A percentile compares a stretch with the other conserved stretches of the same genome.
Evolutionary conservation across 306 rosid genomes (phyloP).

Genomic region (Cucurbita moschata): DNA sequence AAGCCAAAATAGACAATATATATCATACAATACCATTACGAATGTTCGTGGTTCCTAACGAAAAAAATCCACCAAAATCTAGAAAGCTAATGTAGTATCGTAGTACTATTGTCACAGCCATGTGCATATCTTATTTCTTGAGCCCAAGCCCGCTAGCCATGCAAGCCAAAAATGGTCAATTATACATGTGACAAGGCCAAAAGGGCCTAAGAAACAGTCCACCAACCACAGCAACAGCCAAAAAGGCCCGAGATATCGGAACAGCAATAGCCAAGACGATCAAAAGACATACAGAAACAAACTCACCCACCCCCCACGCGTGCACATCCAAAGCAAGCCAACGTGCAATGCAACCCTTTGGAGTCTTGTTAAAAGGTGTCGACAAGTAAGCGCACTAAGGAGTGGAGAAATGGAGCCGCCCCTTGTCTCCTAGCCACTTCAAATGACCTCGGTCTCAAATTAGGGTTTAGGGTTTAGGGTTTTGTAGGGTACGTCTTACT

Average conservation of each 20-base stretch:
- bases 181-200: background rate
- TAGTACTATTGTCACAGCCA: background rate
- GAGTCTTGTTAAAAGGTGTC: background rate
- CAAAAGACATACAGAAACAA: too few relatives aligned
- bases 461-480: background rate
- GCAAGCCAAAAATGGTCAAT: background rate
- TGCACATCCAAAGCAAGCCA: background rate
- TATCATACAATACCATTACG: too few relatives aligned
- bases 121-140: background rate
- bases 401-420: conserved; percentile 8
- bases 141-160: background rate
- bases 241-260: background rate
- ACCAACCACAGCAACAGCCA: background rate
- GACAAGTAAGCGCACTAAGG: conserved; percentile 6
- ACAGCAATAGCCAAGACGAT: too few relatives aligned
- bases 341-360: background rate
- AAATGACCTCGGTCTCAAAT: background rate
- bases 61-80: background rate
- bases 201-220: background rate
- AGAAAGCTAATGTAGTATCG: background rate
- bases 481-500: background rate
- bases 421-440: background rate
- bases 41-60: too few relatives aligned
- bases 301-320: background rate
- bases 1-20: too few relatives aligned